phyloP scores from a whole-genome alignment of 2,329 filamentous ascomycete species.

The Botrytis elliptica region DNA sequence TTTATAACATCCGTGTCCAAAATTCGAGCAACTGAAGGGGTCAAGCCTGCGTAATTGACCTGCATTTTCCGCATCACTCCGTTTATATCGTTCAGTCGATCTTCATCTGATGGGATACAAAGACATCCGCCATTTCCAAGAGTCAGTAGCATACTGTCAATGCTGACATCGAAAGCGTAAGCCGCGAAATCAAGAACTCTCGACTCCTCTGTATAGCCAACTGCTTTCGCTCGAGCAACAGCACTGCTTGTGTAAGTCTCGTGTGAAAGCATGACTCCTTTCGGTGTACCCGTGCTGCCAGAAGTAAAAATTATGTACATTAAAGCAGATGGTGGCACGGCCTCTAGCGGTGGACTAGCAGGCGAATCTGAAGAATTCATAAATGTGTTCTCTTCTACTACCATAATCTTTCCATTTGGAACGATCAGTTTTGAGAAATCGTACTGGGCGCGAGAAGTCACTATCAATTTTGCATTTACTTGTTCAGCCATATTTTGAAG shows the following conservation, averaged over 20 bases:
- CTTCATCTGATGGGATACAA: constrained; percentile 43
- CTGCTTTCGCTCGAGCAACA: constrained; percentile 22
- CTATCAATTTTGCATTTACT: constrained; percentile 21
- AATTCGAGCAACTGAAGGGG: constrained; percentile 36
- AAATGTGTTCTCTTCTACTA: constrained; percentile 10
- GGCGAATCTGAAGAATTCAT: not conserved
- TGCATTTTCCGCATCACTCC: constrained; percentile 34
- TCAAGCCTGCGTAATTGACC: constrained; percentile 34
- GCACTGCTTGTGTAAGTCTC: constrained; percentile 21
- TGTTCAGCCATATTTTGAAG: constrained; percentile 26
- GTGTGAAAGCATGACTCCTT: constrained; percentile 34
- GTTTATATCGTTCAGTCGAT: constrained; percentile 42
- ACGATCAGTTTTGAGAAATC: constrained; percentile 12
- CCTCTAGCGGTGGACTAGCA: not conserved
- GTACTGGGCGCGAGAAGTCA: constrained; percentile 19
- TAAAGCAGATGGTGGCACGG: constrained; percentile 17
- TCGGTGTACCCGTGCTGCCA: constrained; percentile 37
- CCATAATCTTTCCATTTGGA: constrained; percentile 13
- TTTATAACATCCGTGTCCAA: constrained; percentile 32
- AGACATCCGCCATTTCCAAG: constrained; percentile 44
- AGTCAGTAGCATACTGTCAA: constrained; percentile 34
- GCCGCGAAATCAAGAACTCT: constrained; percentile 35
- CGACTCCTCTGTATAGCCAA: constrained; percentile 19
- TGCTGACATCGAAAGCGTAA: constrained; percentile 45
- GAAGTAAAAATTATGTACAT: constrained; percentile 36